Conservation (phyloP, 345 rosid species). For the Bruguiera sexangula region DNA sequence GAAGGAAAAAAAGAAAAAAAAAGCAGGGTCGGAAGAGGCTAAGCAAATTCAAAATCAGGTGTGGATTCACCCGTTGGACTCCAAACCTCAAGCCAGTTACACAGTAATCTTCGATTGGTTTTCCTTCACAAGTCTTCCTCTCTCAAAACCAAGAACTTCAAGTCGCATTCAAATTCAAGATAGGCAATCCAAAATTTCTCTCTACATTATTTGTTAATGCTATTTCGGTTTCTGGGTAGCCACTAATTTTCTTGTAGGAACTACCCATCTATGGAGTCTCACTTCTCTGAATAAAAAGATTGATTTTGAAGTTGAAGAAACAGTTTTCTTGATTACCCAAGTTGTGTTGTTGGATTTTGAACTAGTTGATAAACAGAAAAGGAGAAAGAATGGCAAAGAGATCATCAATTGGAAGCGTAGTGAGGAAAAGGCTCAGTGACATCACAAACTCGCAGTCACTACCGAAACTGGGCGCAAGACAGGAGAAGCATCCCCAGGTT, state of each 20-base stretch:
- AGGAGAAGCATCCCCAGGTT: constrained; percentile 22
- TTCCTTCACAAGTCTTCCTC: constrained; percentile 1
- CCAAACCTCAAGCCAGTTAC: constrained; percentile 22
- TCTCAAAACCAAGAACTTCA: not conserved
- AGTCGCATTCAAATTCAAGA: not conserved
- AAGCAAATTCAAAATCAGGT: constrained; percentile 39
- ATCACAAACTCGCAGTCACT: constrained; percentile 57
- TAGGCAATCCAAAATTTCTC: not conserved
- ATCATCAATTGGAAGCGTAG: constrained; percentile 46
- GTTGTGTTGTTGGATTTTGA: constrained; percentile 16
- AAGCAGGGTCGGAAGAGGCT: constrained; percentile 13
- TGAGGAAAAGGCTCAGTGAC: constrained; percentile 56
- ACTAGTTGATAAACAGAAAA: constrained; percentile 9
- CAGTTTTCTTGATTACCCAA: not conserved
- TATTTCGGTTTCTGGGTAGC: not conserved
- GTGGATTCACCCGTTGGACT: not conserved
- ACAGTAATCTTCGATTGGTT: not conserved
- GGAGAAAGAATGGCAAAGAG: constrained; percentile 25
- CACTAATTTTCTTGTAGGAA: not conserved
- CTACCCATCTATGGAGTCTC: not conserved
- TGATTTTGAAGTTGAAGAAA: not conserved
- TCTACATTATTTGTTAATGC: not conserved
- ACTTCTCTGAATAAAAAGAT: not conserved
- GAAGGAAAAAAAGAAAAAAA: not conserved
- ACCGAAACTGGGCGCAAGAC: constrained; percentile 15